Conservation (phyloP, 495 filamentous ascomycete genomes). For the Halenospora varia region DNA sequence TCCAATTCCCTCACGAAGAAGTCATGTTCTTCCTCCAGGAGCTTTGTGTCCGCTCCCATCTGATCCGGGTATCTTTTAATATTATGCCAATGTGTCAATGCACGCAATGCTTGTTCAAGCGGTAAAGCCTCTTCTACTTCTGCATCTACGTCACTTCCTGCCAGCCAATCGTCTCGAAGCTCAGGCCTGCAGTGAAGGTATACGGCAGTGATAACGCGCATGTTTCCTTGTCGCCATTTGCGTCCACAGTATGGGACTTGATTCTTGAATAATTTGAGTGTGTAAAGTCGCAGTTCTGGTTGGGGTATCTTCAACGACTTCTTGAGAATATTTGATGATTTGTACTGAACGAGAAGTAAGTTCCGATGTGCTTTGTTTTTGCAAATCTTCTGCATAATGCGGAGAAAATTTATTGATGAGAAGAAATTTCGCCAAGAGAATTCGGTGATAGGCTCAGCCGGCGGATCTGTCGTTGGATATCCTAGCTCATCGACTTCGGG, state of each 20-base stretch:
- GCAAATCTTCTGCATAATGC: slow-evolving; percentile 95
- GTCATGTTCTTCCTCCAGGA: slow-evolving; percentile 75
- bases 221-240: slow-evolving; percentile 97
- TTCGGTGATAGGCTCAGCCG: slow-evolving; percentile 77
- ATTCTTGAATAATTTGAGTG: slow-evolving; percentile 95
- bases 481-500: slow-evolving; percentile 89
- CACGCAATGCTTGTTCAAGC: slow-evolving; percentile 81
- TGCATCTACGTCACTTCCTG: slow-evolving; percentile 83
- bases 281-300: slow-evolving; percentile 81
- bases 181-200: slow-evolving; percentile 91
- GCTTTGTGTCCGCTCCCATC: slow-evolving; percentile 67
- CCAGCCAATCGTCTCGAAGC: slow-evolving; percentile 91
- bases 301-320: slow-evolving; percentile 90
- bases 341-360: slow-evolving; percentile 89
- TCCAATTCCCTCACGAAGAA: slow-evolving; percentile 90
- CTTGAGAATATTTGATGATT: slow-evolving; percentile 81
- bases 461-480: slow-evolving; percentile 58
- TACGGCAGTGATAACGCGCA: slow-evolving; percentile 96
- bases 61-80: slow-evolving; percentile 72
- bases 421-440: slow-evolving; percentile 95
- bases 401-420: slow-evolving; percentile 86
- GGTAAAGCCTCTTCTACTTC: slow-evolving; percentile 91
- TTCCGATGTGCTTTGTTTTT: slow-evolving; percentile 92
- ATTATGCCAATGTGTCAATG: slow-evolving; percentile 90
- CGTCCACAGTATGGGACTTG: slow-evolving; percentile 97